Percentiles rank a stretch among this genome's conserved stretches.
phyloP scores from a whole-genome alignment of 495 filamentous ascomycete species.

The Schizothecium vesticola region DNA sequence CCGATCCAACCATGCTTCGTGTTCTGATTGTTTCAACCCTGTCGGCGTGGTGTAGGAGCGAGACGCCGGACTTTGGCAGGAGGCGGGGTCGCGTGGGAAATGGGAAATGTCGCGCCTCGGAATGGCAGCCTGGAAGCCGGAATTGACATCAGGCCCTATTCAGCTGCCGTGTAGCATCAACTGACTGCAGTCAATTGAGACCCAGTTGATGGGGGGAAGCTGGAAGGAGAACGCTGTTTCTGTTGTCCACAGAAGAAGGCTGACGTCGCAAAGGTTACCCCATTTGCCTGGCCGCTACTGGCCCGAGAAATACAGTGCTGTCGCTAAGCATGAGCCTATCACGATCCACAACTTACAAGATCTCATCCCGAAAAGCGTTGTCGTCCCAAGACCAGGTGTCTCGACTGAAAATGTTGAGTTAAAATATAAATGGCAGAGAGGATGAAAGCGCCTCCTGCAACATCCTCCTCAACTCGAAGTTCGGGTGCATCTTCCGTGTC shows the following conservation, averaged over 20 bases:
- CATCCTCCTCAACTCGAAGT: background rate
- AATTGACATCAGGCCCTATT: background rate
- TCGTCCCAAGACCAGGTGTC: background rate
- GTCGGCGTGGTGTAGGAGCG: background rate
- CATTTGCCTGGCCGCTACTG: background rate
- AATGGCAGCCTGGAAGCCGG: background rate
- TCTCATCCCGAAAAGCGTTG: background rate
- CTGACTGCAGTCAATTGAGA: background rate
- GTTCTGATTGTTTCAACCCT: background rate
- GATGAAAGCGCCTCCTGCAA: background rate
- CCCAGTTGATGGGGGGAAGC: background rate
- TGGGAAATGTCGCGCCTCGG: background rate
- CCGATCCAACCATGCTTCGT: background rate
- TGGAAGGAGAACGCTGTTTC: background rate
- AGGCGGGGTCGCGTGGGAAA: background rate
- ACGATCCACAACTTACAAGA: background rate
- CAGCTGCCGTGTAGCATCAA: background rate
- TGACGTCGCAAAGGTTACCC: background rate
- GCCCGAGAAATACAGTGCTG: background rate
- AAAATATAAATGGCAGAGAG: background rate
- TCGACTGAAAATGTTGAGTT: background rate
- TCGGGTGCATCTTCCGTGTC: background rate
- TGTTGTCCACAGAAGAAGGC: background rate
- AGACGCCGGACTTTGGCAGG: background rate
- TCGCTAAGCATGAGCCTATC: background rate